Percentiles rank a stretch among this genome's conserved stretches.
phyloP scores from a whole-genome alignment of 2,329 filamentous ascomycete genomes.

The Neofusicoccum kwambonambiense region DNA sequence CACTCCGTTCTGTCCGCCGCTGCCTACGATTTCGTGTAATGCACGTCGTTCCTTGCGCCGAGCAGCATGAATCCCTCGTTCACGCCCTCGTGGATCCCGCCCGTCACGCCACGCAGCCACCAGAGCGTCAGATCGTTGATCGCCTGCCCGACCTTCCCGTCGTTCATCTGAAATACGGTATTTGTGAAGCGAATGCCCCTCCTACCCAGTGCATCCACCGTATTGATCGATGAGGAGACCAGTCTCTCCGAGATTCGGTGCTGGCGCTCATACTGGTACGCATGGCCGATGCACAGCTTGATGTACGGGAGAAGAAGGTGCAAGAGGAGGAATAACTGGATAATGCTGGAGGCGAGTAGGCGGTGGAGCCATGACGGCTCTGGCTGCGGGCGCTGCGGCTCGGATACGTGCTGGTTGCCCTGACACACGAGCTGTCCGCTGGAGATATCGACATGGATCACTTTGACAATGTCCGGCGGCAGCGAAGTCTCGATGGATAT shows the following conservation, averaged over 20 bases:
- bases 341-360: slow-evolving; percentile 55
- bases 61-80: slow-evolving; percentile 49
- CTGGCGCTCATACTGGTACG: slow-evolving; percentile 64
- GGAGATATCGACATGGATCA: slow-evolving; percentile 22
- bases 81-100: slow-evolving; percentile 65
- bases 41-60: slow-evolving; percentile 1
- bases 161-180: slow-evolving; percentile 59
- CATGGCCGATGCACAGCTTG: slow-evolving; percentile 52
- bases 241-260: slow-evolving; percentile 64
- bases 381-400: slow-evolving; percentile 18
- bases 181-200: slow-evolving; percentile 53
- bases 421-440: slow-evolving; percentile 20
- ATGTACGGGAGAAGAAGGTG: slow-evolving; percentile 63
- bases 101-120: slow-evolving; percentile 63
- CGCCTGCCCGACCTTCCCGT: slow-evolving; percentile 62
- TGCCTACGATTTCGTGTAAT: neutral
- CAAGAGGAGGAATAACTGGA: slow-evolving; percentile 59
- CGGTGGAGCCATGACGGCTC: slow-evolving; percentile 57
- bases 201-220: slow-evolving; percentile 55
- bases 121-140: slow-evolving; percentile 58
- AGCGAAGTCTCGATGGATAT: slow-evolving; percentile 53
- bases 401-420: slow-evolving; percentile 3
- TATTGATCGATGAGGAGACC: slow-evolving; percentile 51
- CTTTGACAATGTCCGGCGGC: slow-evolving; percentile 35
- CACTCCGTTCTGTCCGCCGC: no score